phyloP scores from a whole-genome alignment of 129 eudicot genomes.

The sunflower (Helianthus annuus) region HanXRQr2.0-SUNRISE NC_035435.2:45403648-45404147 shows the following conservation, averaged over 20 bases:
- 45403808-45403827: slow-evolving; percentile 64
- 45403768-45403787: slow-evolving; percentile 60
- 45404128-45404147: slow-evolving; percentile 39
- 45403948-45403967: slow-evolving; percentile 74
- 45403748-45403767: slow-evolving; percentile 43
- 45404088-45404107: slow-evolving; percentile 33
- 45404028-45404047: slow-evolving; percentile 60
- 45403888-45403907: slow-evolving; percentile 40
- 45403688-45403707: slow-evolving; percentile 60
- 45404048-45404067: slow-evolving; percentile 17
- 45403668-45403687: slow-evolving; percentile 49
- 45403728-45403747: slow-evolving; percentile 46
- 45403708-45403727: slow-evolving; percentile 65
- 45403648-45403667: slow-evolving; percentile 52
- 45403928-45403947: slow-evolving; percentile 65
- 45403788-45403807: slow-evolving; percentile 64
- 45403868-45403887: slow-evolving; percentile 71
- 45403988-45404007: slow-evolving; percentile 76
- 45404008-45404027: slow-evolving; percentile 73
- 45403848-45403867: slow-evolving; percentile 62
- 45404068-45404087: slow-evolving; percentile 17
- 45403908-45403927: slow-evolving; percentile 61
- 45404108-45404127: slow-evolving; percentile 25
- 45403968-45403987: slow-evolving; percentile 65
- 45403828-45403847: slow-evolving; percentile 49